Percentiles rank a stretch among this genome's conserved stretches.
Conservation (phyloP, 345 rosid species). For the Arabidopsis suecica region DNA sequence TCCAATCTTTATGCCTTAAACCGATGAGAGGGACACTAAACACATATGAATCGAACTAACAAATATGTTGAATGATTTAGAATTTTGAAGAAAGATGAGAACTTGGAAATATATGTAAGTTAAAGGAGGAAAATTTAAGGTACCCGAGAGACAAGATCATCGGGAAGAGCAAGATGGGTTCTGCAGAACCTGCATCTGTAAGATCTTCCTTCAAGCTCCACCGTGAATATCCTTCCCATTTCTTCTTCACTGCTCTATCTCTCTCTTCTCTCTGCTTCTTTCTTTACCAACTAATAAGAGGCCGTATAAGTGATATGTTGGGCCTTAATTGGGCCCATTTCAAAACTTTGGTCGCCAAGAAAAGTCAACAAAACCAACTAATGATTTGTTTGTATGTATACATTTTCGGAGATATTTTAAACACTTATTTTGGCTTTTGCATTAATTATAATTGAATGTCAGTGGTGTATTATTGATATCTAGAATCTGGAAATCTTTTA, state of each 20-base stretch:
- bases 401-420: too few species aligned
- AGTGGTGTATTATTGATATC: too few species aligned
- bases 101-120: not conserved
- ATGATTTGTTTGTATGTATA: slow-evolving; percentile 6
- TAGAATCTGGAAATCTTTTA: too few species aligned
- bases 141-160: slow-evolving; percentile 76
- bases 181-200: slow-evolving; percentile 88
- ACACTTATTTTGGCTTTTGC: too few species aligned
- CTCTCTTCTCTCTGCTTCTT: slow-evolving; percentile 8
- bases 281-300: not conserved
- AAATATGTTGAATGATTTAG: slow-evolving; percentile 7
- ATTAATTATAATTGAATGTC: too few species aligned
- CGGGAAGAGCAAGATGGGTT: slow-evolving; percentile 80
- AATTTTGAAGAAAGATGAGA: slow-evolving; percentile 25
- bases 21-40: slow-evolving; percentile 19
- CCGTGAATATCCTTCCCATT: slow-evolving; percentile 88
- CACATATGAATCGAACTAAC: slow-evolving; percentile 10
- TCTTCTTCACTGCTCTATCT: not conserved
- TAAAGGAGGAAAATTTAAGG: not conserved
- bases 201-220: slow-evolving; percentile 91
- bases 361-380: slow-evolving; percentile 7
- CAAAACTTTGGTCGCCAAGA: not conserved
- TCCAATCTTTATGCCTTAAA: slow-evolving; percentile 1
- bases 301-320: slow-evolving; percentile 16
- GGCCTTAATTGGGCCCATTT: slow-evolving; percentile 22